Conservation (phyloP, 2,329 filamentous ascomycete genomes). For the Dothideomycetes sp. region DNA sequence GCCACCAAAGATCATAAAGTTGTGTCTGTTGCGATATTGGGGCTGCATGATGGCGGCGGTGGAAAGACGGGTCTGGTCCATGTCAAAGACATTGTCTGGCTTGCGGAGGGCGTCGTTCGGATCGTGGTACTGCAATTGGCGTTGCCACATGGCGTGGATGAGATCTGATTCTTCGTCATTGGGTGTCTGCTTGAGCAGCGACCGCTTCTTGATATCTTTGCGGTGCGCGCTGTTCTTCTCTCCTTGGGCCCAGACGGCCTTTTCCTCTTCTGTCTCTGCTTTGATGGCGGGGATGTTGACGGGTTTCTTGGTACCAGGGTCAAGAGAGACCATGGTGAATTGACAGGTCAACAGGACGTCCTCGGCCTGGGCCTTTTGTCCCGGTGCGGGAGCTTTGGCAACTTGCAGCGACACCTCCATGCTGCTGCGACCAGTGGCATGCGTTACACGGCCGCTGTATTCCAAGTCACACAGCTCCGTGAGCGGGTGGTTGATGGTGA, state of each 20-base stretch:
- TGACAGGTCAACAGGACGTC: constrained; percentile 62
- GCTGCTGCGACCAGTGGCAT: constrained; percentile 63
- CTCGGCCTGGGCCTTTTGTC: constrained; percentile 46
- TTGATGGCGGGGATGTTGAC: constrained; percentile 53
- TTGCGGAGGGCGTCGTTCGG: constrained; percentile 46
- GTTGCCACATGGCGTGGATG: constrained; percentile 66
- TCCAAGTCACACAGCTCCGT: constrained; percentile 72
- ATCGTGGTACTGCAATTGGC: constrained; percentile 55
- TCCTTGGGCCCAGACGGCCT: constrained; percentile 51
- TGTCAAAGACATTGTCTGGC: constrained; percentile 51
- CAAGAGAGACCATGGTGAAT: constrained; percentile 69
- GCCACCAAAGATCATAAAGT: constrained; percentile 72
- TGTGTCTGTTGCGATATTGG: constrained; percentile 59
- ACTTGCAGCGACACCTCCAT: constrained; percentile 68
- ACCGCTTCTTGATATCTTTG: constrained; percentile 51
- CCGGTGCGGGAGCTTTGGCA: constrained; percentile 54
- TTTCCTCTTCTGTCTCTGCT: constrained; percentile 56
- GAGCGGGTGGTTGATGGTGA: constrained; percentile 60
- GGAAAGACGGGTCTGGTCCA: constrained; percentile 54
- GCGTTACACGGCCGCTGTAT: constrained; percentile 59
- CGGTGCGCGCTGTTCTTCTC: constrained; percentile 59
- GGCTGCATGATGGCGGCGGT: constrained; percentile 69
- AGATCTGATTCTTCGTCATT: constrained; percentile 62
- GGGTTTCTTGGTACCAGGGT: constrained; percentile 58
- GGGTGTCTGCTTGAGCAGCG: constrained; percentile 57